Conservation (phyloP, 768 basidiomycete genomes). For the Mycena metata region DNA sequence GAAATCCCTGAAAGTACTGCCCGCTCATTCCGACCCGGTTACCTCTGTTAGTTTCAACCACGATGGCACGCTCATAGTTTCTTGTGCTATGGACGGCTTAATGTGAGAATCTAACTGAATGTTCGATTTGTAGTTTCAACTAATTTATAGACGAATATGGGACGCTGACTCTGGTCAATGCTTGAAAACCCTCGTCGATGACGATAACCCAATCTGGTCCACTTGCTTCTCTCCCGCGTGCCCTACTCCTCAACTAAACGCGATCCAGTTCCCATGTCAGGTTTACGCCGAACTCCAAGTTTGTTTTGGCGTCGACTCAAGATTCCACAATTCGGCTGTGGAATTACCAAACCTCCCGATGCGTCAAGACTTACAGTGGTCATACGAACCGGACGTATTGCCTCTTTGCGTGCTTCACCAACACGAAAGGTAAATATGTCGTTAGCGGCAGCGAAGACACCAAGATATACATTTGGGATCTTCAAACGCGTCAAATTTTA, state of each 20-base stretch:
- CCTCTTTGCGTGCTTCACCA: conserved; percentile 75
- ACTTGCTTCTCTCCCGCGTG: conserved; percentile 34
- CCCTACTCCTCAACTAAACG: conserved; percentile 23
- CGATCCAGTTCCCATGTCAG: conserved; percentile 80
- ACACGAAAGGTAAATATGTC: conserved; percentile 74
- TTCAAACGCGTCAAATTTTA: conserved; percentile 82
- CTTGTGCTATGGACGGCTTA: conserved; percentile 96
- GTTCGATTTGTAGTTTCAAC: conserved; percentile 4
- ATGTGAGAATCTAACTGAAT: conserved; percentile 70
- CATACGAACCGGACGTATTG: conserved; percentile 91
- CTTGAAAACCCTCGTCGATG: conserved; percentile 95
- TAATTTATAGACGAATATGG: conserved; percentile 87
- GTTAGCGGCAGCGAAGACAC: conserved; percentile 93
- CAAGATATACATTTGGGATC: conserved; percentile 91
- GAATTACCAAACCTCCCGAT: conserved; percentile 92
- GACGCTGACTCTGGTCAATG: conserved; percentile 98
- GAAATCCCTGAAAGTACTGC: conserved; percentile 86
- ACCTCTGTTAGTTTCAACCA: conserved; percentile 94
- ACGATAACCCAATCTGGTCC: conserved; percentile 94
- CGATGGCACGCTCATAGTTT: conserved; percentile 95
- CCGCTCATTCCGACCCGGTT: conserved; percentile 98
- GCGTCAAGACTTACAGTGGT: conserved; percentile 93
- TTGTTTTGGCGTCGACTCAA: conserved; percentile 91
- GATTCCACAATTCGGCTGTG: conserved; percentile 95
- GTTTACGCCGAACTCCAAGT: conserved; percentile 94